A percentile compares a stretch with the other conserved stretches of the same genome.
These are phyloP conservation scores for Penicillium sp. DNA, from an alignment of 2,329 filamentous ascomycete genomes.

Conservation along the genomic window DNA sequence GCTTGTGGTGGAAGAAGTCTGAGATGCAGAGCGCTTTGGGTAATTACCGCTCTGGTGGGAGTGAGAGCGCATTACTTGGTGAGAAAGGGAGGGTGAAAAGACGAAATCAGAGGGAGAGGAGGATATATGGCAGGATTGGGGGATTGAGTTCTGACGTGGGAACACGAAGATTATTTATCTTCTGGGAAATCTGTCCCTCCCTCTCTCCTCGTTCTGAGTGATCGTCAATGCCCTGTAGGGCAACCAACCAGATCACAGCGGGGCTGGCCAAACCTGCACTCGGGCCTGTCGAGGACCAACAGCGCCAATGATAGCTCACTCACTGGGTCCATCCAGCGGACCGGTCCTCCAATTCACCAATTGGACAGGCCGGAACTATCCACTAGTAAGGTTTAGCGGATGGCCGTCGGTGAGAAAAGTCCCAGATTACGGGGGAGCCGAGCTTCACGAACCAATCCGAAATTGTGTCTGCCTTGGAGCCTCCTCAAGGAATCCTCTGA, in stretches of 20 bases:
- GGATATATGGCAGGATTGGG: neutral
- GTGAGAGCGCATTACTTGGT: slow-evolving; percentile 17
- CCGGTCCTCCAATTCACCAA: slow-evolving; percentile 9
- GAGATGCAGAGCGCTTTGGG: slow-evolving; percentile 21
- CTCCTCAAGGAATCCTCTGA: slow-evolving; percentile 7
- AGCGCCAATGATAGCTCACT: slow-evolving; percentile 10
- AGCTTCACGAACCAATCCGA: slow-evolving; percentile 13
- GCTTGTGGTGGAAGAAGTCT: slow-evolving; percentile 18
- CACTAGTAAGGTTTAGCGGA: slow-evolving; percentile 29
- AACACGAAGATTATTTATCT: slow-evolving; percentile 20
- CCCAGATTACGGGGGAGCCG: neutral
- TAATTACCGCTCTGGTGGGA: slow-evolving; percentile 9
- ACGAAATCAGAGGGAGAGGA: neutral
- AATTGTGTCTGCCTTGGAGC: slow-evolving; percentile 20
- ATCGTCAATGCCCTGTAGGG: slow-evolving; percentile 19
- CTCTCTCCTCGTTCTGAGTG: neutral
- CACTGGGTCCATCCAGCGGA: slow-evolving; percentile 1
- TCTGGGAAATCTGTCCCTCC: neutral
- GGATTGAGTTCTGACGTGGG: slow-evolving; percentile 5
- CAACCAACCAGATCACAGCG: slow-evolving; percentile 21
- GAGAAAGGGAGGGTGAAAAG: neutral
- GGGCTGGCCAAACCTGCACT: slow-evolving; percentile 7
- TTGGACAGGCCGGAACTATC: slow-evolving; percentile 4
- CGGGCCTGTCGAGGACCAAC: neutral
- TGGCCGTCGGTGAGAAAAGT: slow-evolving; percentile 21